Conservation (phyloP, 2,329 filamentous ascomycete species). For the Fusarium oligoseptatum region DNA sequence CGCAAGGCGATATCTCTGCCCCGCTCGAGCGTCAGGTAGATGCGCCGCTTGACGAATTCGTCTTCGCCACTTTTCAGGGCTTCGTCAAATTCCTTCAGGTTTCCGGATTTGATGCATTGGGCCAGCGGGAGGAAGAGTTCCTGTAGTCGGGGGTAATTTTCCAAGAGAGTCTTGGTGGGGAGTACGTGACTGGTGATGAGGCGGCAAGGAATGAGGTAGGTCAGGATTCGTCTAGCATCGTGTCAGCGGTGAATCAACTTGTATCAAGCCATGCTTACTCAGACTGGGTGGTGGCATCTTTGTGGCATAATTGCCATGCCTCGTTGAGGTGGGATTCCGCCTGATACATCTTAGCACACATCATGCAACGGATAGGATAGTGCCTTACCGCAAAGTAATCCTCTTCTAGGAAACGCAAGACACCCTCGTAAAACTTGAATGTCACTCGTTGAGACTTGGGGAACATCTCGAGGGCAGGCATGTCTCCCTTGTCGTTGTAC, state of each 20-base stretch:
- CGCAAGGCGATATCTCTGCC: conserved; percentile 92
- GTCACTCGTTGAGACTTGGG: conserved; percentile 93
- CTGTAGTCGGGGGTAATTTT: conserved; percentile 81
- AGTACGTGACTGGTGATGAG: conserved; percentile 89
- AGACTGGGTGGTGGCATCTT: conserved; percentile 78
- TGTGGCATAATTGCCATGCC: conserved; percentile 87
- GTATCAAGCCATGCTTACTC: conserved; percentile 69
- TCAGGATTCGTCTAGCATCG: conserved; percentile 80
- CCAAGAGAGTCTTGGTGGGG: conserved; percentile 78
- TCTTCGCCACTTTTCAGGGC: conserved; percentile 86
- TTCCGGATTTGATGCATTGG: conserved; percentile 82
- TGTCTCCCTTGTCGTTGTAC: conserved; percentile 76
- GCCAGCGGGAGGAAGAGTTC: conserved; percentile 83
- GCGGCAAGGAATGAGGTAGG: conserved; percentile 93
- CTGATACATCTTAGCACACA: conserved; percentile 53
- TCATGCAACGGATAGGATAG: not conserved
- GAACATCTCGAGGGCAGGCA: conserved; percentile 83
- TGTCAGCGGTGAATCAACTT: conserved; percentile 5
- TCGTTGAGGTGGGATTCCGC: conserved; percentile 84
- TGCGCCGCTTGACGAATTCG: conserved; percentile 92
- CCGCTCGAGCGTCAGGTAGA: conserved; percentile 94
- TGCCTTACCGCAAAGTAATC: conserved; percentile 80
- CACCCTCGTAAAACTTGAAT: conserved; percentile 95
- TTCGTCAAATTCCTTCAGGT: conserved; percentile 85
- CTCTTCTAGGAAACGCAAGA: conserved; percentile 94